phyloP scores from a whole-genome alignment of 2,329 filamentous ascomycete species.

The Aspergillus versicolor region DNA sequence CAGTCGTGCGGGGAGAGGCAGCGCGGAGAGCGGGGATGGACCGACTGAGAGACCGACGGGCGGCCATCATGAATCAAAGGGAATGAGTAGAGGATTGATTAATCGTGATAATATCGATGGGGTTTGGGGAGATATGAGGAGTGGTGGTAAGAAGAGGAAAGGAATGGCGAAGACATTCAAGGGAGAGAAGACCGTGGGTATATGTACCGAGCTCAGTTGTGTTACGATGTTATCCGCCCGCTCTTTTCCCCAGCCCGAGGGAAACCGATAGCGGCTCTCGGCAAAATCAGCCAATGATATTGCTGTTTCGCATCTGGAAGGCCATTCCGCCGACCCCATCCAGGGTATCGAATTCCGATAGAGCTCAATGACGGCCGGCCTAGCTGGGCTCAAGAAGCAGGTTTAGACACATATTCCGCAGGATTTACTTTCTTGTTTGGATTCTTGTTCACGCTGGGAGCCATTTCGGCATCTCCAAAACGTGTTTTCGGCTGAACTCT shows the following conservation, averaged over 20 bases:
- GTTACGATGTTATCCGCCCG: not conserved
- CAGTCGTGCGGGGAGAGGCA: constrained; percentile 35
- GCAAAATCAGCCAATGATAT: constrained; percentile 4
- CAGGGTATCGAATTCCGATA: no score
- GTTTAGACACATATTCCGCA: not conserved
- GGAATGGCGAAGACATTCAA: not conserved
- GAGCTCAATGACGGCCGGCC: no score
- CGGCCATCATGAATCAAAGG: constrained; percentile 31
- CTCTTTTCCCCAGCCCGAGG: constrained; percentile 2
- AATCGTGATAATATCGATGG: not conserved
- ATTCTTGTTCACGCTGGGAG: not conserved
- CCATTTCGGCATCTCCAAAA: no score
- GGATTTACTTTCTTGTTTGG: not conserved
- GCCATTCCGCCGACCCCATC: not conserved
- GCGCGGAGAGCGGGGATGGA: constrained; percentile 41
- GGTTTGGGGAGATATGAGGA: not conserved
- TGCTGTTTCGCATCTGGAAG: not conserved
- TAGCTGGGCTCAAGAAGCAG: no score
- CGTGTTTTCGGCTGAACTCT: not conserved
- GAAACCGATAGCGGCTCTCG: constrained; percentile 11
- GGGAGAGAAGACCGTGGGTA: not conserved
- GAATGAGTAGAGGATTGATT: not conserved
- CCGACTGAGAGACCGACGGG: constrained; percentile 36
- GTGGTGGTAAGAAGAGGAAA: constrained; percentile 1
- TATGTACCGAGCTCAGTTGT: not conserved